These are phyloP conservation scores for Chlorella ohadii DNA, from an alignment of 139 green algal species.

Conservation along the genomic window DNA sequence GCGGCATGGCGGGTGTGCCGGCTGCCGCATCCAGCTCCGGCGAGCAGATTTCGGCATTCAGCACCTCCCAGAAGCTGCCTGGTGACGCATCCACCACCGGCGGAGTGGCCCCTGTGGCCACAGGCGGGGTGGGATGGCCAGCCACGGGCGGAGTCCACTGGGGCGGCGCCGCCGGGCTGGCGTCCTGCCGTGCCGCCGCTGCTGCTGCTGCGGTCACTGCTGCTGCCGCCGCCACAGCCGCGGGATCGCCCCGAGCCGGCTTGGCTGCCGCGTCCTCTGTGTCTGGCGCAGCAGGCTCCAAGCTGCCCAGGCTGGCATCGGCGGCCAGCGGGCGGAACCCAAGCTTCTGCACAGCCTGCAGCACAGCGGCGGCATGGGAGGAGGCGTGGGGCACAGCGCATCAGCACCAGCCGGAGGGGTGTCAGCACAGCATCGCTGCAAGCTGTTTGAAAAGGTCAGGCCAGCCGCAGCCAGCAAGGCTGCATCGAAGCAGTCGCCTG, in stretches of 20 bases:
- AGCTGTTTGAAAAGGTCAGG: no score
- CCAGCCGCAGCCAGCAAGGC: no score
- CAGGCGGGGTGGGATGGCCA: not conserved
- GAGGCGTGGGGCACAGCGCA: no score
- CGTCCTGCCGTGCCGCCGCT: not conserved
- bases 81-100: not conserved
- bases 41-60: slow-evolving; percentile 12
- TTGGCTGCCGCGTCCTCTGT: not conserved
- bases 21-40: not conserved
- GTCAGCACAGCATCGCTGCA: no score
- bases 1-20: no score
- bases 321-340: not conserved
- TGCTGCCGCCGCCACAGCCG: not conserved
- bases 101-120: no score
- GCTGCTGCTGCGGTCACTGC: not conserved
- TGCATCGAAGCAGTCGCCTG: no score
- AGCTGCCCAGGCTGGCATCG: not conserved
- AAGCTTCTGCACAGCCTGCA: not conserved
- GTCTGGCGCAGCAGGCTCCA: not conserved
- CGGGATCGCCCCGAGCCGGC: not conserved
- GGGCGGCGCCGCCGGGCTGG: not conserved
- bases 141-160: slow-evolving; percentile 18
- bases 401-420: no score
- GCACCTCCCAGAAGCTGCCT: slow-evolving; percentile 25
- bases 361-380: not conserved